These are phyloP conservation scores for Rhizopogon roseolus DNA, from an alignment of 768 basidiomycete species.

Conservation along the genomic window DNA sequence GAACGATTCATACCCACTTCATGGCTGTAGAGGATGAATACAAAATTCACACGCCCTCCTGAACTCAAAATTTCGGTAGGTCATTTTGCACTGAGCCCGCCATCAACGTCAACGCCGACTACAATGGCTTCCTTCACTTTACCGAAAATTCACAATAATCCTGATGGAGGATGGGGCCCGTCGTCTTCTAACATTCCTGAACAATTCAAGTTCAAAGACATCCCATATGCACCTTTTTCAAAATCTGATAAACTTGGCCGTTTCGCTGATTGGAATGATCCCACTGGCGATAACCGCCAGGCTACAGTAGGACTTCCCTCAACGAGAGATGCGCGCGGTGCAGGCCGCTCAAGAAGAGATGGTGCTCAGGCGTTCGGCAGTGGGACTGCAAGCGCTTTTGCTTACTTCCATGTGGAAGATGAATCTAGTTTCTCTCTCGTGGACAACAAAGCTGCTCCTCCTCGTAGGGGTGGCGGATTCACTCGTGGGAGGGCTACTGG, in stretches of 20 bases:
- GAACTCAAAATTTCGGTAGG: constrained; percentile 12
- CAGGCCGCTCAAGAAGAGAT: constrained; percentile 63
- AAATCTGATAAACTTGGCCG: constrained; percentile 98
- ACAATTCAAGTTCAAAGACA: constrained; percentile 97
- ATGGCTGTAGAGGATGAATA: constrained; percentile 33
- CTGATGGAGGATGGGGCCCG: constrained; percentile 90
- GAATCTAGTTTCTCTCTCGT: constrained; percentile 96
- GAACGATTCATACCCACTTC: constrained; percentile 52
- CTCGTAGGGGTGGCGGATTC: constrained; percentile 67
- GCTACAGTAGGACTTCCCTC: constrained; percentile 42
- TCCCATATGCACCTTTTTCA: constrained; percentile 97
- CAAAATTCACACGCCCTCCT: constrained; percentile 6
- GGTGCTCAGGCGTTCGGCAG: constrained; percentile 86
- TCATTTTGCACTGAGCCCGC: constrained; percentile 3
- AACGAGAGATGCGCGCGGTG: constrained; percentile 44
- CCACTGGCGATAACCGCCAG: constrained; percentile 60
- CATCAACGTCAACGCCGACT: constrained; percentile 9
- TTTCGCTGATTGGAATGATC: constrained; percentile 96
- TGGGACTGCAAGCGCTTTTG: constrained; percentile 85
- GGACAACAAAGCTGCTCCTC: constrained; percentile 73
- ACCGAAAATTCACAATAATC: constrained; percentile 86
- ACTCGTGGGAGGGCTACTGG: constrained; percentile 41
- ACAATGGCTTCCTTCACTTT: constrained; percentile 79
- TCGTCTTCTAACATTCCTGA: constrained; percentile 80
- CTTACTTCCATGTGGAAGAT: constrained; percentile 97